Conservation (phyloP, 1,139 yeast species). For the Meyerozyma carpophila region DNA sequence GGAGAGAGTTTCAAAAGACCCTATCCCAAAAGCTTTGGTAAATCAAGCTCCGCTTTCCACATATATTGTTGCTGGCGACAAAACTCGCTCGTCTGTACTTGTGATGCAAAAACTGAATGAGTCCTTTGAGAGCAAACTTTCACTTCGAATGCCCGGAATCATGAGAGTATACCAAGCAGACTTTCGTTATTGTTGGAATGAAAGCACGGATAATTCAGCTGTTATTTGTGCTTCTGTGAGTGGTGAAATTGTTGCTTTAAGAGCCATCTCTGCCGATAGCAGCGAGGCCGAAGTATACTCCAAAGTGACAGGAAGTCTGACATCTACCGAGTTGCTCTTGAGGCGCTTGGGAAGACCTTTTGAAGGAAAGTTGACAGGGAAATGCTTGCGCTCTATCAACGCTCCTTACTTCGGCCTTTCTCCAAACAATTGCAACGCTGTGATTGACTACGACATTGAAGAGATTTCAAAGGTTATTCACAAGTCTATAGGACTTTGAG, state of each 20-base stretch:
- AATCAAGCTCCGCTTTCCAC: conserved; percentile 27
- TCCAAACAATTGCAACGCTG: conserved; percentile 18
- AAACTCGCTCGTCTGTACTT: conserved; percentile 34
- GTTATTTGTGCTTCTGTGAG: conserved; percentile 42
- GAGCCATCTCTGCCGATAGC: conserved; percentile 12
- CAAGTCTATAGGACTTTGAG: not conserved
- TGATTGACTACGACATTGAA: conserved; percentile 35
- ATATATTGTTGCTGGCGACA: conserved; percentile 17
- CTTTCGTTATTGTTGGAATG: conserved; percentile 34
- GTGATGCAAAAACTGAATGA: conserved; percentile 16
- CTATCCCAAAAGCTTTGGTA: conserved; percentile 32
- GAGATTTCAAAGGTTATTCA: conserved; percentile 19
- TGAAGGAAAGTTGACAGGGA: conserved; percentile 33
- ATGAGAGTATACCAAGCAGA: conserved; percentile 34
- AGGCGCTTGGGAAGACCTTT: conserved; percentile 31
- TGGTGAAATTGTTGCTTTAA: conserved; percentile 40
- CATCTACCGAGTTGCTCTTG: conserved; percentile 9
- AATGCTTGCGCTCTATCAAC: conserved; percentile 32
- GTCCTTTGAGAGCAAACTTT: conserved; percentile 5
- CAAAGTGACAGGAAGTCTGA: not conserved
- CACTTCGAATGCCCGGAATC: conserved; percentile 30
- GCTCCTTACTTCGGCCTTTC: conserved; percentile 33
- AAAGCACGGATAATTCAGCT: conserved; percentile 1
- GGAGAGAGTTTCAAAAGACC: conserved; percentile 20
- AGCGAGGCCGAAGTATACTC: conserved; percentile 9